These are phyloP conservation scores for Metschnikowia borealis DNA, from an alignment of 805 yeast species.

Conservation along the genomic window DNA sequence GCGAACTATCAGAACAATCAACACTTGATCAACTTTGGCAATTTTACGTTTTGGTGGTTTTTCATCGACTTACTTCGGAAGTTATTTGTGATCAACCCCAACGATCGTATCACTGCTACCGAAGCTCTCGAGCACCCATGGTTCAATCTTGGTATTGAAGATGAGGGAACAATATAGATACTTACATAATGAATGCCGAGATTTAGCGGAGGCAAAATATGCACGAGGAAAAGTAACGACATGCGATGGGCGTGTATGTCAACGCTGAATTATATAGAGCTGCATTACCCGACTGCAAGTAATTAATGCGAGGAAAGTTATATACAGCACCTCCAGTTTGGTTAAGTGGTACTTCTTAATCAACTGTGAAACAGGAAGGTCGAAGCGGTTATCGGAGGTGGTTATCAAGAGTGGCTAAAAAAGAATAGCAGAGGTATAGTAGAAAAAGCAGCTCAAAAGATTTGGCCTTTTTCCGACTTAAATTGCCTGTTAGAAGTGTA, in stretches of 20 bases:
- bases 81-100: conserved; percentile 37
- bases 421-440: not conserved
- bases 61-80: conserved; percentile 47
- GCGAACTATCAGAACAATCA: conserved; percentile 36
- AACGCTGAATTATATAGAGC: not conserved
- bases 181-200: not conserved
- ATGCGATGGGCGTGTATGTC: not conserved
- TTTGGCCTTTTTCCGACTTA: not conserved
- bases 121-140: conserved; percentile 47
- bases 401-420: too few relatives aligned
- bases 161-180: conserved; percentile 36
- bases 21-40: conserved; percentile 48
- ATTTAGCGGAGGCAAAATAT: not conserved
- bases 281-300: not conserved
- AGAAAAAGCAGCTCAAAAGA: not conserved
- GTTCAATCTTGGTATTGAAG: conserved; percentile 46
- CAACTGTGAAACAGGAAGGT: not conserved
- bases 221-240: not conserved
- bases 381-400: too few relatives aligned
- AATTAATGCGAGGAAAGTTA: not conserved
- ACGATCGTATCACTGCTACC: conserved; percentile 35
- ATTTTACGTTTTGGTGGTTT: conserved; percentile 78
- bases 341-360: not conserved
- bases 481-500: not conserved
- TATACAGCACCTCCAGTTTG: not conserved